Evolutionary conservation across 805 yeast genomes (phyloP).

Genomic region (Sugiyamaella qingdaonensis): DNA sequence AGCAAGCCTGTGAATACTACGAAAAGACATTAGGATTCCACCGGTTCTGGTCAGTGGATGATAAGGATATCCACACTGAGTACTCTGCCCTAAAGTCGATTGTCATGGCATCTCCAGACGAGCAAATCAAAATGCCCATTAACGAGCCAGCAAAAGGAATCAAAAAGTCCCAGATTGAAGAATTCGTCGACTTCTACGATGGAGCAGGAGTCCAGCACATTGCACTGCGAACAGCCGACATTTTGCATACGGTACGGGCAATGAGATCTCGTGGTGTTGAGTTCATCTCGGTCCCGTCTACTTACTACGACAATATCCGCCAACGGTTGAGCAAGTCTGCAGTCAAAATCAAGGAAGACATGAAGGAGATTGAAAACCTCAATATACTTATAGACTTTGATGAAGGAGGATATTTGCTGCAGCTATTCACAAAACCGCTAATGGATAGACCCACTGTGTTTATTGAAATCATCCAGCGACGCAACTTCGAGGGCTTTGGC

Average conservation of each 20-base stretch:
- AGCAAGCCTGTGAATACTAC: conserved; percentile 54
- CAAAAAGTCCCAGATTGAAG: conserved; percentile 74
- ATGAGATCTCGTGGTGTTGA: conserved; percentile 62
- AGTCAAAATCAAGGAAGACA: conserved; percentile 47
- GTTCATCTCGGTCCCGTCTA: conserved; percentile 56
- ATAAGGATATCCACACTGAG: conserved; percentile 64
- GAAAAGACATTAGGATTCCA: conserved; percentile 66
- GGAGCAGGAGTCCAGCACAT: conserved; percentile 87
- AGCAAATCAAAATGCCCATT: conserved; percentile 69
- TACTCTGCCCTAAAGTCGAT: conserved; percentile 66
- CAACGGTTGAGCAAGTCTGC: conserved; percentile 43
- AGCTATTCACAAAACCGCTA: conserved; percentile 72
- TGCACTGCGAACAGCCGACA: conserved; percentile 63
- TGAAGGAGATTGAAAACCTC: conserved; percentile 45
- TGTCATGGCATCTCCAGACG: conserved; percentile 70
- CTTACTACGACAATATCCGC: conserved; percentile 53
- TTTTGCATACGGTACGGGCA: conserved; percentile 49
- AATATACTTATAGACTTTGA: conserved; percentile 71
- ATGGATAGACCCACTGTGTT: conserved; percentile 79
- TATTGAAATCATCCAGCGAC: conserved; percentile 75
- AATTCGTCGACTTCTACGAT: conserved; percentile 64
- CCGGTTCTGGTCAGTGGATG: conserved; percentile 82
- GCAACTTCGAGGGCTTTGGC: conserved; percentile 80
- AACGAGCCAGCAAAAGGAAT: conserved; percentile 76
- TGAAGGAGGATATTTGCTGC: conserved; percentile 69